Percentiles rank a stretch among this genome's conserved stretches.
phyloP scores from a whole-genome alignment of 2,329 filamentous ascomycete genomes.

The Colletotrichum echinochloae region DNA sequence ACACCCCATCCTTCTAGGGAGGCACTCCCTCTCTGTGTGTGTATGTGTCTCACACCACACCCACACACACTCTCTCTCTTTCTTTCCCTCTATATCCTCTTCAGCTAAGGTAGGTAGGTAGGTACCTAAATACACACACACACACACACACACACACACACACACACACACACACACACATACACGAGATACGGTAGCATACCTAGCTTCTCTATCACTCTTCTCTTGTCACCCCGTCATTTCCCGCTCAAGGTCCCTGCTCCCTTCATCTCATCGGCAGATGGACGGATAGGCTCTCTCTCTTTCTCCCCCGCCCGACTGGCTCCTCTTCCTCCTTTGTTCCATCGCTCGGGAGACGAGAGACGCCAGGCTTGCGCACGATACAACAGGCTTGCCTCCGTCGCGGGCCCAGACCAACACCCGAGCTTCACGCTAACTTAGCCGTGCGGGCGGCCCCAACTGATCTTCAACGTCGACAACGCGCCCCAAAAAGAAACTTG shows the following conservation, averaged over 20 bases:
- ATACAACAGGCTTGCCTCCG: conserved; percentile 37
- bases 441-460: conserved; percentile 28
- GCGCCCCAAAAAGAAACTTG: conserved; percentile 18
- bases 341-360: conserved; percentile 35
- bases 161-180: neutral
- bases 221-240: neutral
- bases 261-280: conserved; percentile 6
- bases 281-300: neutral
- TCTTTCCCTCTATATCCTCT: neutral
- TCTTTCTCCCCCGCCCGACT: neutral
- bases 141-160: neutral
- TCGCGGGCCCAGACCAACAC: conserved; percentile 21
- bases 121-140: neutral
- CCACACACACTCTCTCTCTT: no score
- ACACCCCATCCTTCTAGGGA: neutral
- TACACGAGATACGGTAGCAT: neutral
- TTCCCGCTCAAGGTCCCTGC: neutral
- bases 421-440: conserved; percentile 27
- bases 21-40: neutral
- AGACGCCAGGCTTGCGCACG: conserved; percentile 35
- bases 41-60: no score
- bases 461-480: conserved; percentile 38
- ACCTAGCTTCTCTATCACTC: neutral
- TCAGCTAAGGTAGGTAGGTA: neutral
- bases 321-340: conserved; percentile 29